These are phyloP conservation scores for Suhomyces atakaporum DNA, from an alignment of 1,139 yeast genomes.

Conservation along the genomic window DNA sequence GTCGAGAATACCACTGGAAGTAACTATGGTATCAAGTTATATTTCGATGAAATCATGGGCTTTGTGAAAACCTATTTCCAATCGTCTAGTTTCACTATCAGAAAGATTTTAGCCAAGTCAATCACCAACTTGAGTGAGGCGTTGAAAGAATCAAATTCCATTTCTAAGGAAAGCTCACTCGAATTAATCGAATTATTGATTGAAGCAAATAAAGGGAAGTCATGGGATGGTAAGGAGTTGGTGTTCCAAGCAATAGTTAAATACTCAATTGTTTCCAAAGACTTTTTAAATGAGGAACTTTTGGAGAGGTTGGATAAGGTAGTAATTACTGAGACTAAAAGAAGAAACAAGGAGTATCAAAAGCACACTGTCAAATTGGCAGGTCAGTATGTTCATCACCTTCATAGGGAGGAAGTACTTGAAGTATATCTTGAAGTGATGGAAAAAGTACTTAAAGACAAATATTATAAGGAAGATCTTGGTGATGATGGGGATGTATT, in stretches of 20 bases:
- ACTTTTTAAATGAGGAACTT: slow-evolving; percentile 26
- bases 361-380: slow-evolving; percentile 50
- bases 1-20: slow-evolving; percentile 76
- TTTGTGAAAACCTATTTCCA: slow-evolving; percentile 52
- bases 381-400: slow-evolving; percentile 49
- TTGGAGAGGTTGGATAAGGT: slow-evolving; percentile 42
- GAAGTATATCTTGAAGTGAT: slow-evolving; percentile 43
- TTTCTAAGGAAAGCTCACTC: slow-evolving; percentile 26
- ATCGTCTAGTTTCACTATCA: slow-evolving; percentile 62
- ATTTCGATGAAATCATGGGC: slow-evolving; percentile 67
- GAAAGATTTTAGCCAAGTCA: slow-evolving; percentile 73
- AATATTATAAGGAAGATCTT: slow-evolving; percentile 23
- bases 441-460: slow-evolving; percentile 35
- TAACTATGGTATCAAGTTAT: slow-evolving; percentile 66
- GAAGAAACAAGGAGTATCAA: slow-evolving; percentile 70
- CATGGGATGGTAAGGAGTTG: slow-evolving; percentile 87
- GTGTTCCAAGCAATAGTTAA: slow-evolving; percentile 71
- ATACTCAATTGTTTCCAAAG: slow-evolving; percentile 49
- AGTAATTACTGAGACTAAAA: slow-evolving; percentile 60
- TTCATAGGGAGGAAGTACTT: slow-evolving; percentile 40
- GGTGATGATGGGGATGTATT: slow-evolving; percentile 16
- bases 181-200: slow-evolving; percentile 57
- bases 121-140: slow-evolving; percentile 61
- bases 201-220: slow-evolving; percentile 70
- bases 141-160: slow-evolving; percentile 35